phyloP scores from a whole-genome alignment of 1,139 yeast genomes.

The Hansenula sp. region DNA sequence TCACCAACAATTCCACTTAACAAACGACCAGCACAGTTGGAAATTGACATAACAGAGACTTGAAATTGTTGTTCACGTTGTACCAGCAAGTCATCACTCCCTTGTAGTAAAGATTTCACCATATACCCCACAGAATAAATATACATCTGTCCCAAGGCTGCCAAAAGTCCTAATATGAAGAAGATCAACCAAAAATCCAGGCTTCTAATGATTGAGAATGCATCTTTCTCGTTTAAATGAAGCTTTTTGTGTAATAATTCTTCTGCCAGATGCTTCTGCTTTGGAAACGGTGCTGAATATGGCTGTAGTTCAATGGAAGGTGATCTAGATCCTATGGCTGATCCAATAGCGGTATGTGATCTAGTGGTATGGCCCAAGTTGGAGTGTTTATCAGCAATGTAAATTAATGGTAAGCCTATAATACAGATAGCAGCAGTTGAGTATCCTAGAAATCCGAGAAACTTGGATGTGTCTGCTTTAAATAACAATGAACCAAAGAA shows the following conservation, averaged over 20 bases:
- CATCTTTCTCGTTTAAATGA: neutral
- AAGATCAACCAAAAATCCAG: constrained; percentile 47
- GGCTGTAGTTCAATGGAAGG: constrained; percentile 14
- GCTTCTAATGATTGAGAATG: constrained; percentile 20
- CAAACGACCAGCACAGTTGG: constrained; percentile 51
- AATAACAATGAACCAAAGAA: constrained; percentile 42
- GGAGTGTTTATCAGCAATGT: constrained; percentile 33
- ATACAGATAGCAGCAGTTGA: constrained; percentile 36
- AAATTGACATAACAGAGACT: constrained; percentile 49
- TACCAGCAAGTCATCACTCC: constrained; percentile 27
- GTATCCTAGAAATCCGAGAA: constrained; percentile 42
- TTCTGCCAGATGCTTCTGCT: constrained; percentile 5
- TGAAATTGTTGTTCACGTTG: constrained; percentile 52
- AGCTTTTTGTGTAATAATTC: constrained; percentile 9
- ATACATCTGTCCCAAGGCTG: constrained; percentile 59
- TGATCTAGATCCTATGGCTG: constrained; percentile 5
- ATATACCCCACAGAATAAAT: constrained; percentile 60
- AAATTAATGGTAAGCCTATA: constrained; percentile 44
- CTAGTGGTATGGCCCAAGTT: constrained; percentile 3
- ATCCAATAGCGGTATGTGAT: neutral
- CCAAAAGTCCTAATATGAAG: constrained; percentile 42
- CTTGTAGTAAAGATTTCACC: constrained; percentile 41
- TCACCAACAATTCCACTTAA: constrained; percentile 51
- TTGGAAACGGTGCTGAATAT: constrained; percentile 4
- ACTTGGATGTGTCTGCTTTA: constrained; percentile 47